These are phyloP conservation scores for Adansonia gregorii DNA, from an alignment of 441 rosid species.

Conservation along the genomic window DNA sequence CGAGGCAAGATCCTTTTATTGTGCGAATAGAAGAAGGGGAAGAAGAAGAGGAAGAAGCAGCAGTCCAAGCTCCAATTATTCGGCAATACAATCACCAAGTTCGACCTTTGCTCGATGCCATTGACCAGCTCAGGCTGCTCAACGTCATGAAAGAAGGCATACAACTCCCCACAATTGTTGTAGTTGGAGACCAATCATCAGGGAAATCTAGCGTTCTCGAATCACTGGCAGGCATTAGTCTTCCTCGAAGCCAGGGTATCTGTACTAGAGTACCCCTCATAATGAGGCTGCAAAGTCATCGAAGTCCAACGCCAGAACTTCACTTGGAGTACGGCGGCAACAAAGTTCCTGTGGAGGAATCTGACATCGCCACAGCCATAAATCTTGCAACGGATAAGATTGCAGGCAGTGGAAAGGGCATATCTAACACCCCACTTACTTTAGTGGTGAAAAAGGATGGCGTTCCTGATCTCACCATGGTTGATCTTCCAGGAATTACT, in stretches of 20 bases:
- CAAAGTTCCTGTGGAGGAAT: slow-evolving; percentile 24
- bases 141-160: slow-evolving; percentile 35
- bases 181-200: slow-evolving; percentile 44
- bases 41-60: not conserved
- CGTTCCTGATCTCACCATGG: slow-evolving; percentile 49
- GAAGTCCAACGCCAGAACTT: slow-evolving; percentile 21
- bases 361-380: slow-evolving; percentile 26
- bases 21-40: not conserved
- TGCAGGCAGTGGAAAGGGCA: slow-evolving; percentile 40
- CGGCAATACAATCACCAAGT: slow-evolving; percentile 35
- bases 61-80: slow-evolving; percentile 16
- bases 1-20: not conserved
- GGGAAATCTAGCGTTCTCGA: slow-evolving; percentile 48
- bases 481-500: slow-evolving; percentile 53
- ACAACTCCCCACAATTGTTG: slow-evolving; percentile 44
- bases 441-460: slow-evolving; percentile 36
- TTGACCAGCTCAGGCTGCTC: slow-evolving; percentile 35
- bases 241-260: slow-evolving; percentile 40
- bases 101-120: slow-evolving; percentile 35
- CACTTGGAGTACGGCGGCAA: slow-evolving; percentile 33
- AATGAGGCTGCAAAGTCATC: slow-evolving; percentile 37
- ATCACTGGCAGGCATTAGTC: slow-evolving; percentile 39
- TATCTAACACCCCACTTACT: slow-evolving; percentile 35
- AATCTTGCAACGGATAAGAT: slow-evolving; percentile 34
- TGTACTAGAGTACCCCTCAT: slow-evolving; percentile 40